phyloP scores from a whole-genome alignment of 2,329 filamentous ascomycete species.

The Neonectria magnoliae region DNA sequence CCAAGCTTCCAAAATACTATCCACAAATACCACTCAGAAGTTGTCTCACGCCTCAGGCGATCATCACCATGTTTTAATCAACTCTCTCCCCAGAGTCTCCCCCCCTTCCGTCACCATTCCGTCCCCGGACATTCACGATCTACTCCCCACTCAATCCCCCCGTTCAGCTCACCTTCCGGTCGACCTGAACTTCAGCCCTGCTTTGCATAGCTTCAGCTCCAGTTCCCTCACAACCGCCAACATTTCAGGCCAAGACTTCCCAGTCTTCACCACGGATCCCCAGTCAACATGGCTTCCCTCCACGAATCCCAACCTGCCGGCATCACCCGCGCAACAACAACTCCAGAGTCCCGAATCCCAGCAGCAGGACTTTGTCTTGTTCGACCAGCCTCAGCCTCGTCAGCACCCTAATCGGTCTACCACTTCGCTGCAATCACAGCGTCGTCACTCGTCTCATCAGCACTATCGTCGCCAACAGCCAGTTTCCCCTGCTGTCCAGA shows the following conservation, averaged over 20 bases:
- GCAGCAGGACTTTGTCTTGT: conserved; percentile 83
- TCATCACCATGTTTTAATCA: conserved; percentile 69
- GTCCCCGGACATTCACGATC: conserved; percentile 54
- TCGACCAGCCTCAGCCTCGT: conserved; percentile 62
- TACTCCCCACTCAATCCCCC: conserved; percentile 59
- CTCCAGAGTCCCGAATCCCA: conserved; percentile 60
- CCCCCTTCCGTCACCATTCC: conserved; percentile 63
- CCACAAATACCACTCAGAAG: conserved; percentile 47
- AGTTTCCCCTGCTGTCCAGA: conserved; percentile 57
- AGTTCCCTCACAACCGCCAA: conserved; percentile 67
- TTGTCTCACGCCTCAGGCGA: conserved; percentile 50
- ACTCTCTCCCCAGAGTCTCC: conserved; percentile 50
- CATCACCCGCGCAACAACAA: conserved; percentile 67
- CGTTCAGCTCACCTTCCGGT: conserved; percentile 65
- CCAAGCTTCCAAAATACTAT: conserved; percentile 41
- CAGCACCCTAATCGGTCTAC: conserved; percentile 51
- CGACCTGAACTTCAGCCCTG: conserved; percentile 75
- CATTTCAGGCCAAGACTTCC: conserved; percentile 72
- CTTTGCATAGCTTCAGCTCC: conserved; percentile 65
- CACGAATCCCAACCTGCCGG: conserved; percentile 71
- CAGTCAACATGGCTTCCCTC: conserved; percentile 84
- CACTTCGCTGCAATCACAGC: conserved; percentile 53
- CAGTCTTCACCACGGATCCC: conserved; percentile 87
- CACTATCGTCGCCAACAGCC: conserved; percentile 57
- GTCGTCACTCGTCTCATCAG: conserved; percentile 57